These are phyloP conservation scores for Pythium aristosporum DNA, from an alignment of 352 stramenopile genomes.

Conservation along the genomic window DNA sequence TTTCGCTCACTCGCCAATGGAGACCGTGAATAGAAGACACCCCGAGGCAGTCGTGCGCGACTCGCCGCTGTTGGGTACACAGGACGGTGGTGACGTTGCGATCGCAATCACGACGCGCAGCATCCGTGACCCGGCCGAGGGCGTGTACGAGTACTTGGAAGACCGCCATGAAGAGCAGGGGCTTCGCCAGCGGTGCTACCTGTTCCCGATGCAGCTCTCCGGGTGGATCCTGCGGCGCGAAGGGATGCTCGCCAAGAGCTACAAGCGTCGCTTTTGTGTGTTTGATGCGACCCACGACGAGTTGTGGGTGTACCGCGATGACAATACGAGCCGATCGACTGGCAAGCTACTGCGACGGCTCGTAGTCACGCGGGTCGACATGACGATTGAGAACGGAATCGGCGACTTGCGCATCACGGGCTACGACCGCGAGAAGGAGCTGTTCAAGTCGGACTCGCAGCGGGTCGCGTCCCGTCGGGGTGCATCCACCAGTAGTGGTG, in stretches of 20 bases:
- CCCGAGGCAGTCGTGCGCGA: neutral
- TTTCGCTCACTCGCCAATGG: no score
- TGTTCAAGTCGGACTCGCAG: constrained; percentile 47
- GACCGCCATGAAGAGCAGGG: constrained; percentile 38
- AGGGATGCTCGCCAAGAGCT: constrained; percentile 39
- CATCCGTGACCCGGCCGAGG: constrained; percentile 48
- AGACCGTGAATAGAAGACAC: no score
- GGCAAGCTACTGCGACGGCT: constrained; percentile 40
- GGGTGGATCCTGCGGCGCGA: constrained; percentile 62
- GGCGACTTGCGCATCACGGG: constrained; percentile 23
- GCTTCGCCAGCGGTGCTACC: constrained; percentile 16
- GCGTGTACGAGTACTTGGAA: constrained; percentile 65
- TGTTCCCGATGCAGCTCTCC: constrained; percentile 37
- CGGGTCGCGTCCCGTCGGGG: constrained; percentile 31
- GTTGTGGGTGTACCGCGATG: constrained; percentile 47
- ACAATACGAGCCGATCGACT: constrained; percentile 33
- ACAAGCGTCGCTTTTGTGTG: constrained; percentile 56
- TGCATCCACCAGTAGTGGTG: neutral
- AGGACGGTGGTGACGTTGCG: constrained; percentile 1
- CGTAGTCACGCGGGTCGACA: constrained; percentile 47
- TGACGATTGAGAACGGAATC: constrained; percentile 30
- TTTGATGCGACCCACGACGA: constrained; percentile 42
- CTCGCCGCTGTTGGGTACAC: neutral
- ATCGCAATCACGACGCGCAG: constrained; percentile 37
- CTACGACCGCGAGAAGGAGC: constrained; percentile 39